Evolutionary conservation across 176 grass and related monocot genomes (phyloP), one percentile per base, ranked within the genome.

Genomic region (Aegilops sharonensis): DNA sequence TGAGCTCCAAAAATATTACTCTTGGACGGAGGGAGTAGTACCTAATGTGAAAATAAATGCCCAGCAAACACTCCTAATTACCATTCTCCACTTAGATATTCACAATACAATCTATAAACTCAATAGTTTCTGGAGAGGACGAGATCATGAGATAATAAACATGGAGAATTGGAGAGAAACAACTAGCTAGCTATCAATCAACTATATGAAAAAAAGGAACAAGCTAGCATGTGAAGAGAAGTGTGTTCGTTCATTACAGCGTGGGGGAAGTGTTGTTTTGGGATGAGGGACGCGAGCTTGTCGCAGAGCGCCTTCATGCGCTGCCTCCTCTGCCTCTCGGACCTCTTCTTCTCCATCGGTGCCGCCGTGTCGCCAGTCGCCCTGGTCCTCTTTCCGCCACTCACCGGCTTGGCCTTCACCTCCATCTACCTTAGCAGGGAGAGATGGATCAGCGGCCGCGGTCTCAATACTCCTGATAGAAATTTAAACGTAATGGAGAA

Each of bases 261-360:
- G 81, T 72, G 81, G 10, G 78, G 17, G 74, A 27, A 78, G 63
- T 87, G 89, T 47, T 88, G 36, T 48, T 85, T 82, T 18, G 93
- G 90, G 80, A 95, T 78, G 69, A 95, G 86, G 50, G 91, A 95
- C 64, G 73, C 76, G 81, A 95, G 94, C 81, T 91, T 83, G 30
- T 57, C 0, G 87, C 87, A 93, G 15, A 95, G 87, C 59, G 15
- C 67, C 84, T 93, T 95, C 89, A 95, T 95, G 15, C 91, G 87
- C 73, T 84, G 66, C 87, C 91, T 82, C 77, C 94, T 91, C 23
- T 74, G 72, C 71, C 73, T 89, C 89, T 95, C 94, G 30, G 77
- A 65, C 64, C 85, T 86, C 72, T 93, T 95, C 77, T 89, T 91
- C 91, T 88, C 78, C 81, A 93, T 9, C 20, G 66, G 18, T 3